Percentiles rank a stretch among this genome's conserved stretches.
Evolutionary conservation across 345 rosid genomes (phyloP).

Genomic region (Firmiana major): DNA sequence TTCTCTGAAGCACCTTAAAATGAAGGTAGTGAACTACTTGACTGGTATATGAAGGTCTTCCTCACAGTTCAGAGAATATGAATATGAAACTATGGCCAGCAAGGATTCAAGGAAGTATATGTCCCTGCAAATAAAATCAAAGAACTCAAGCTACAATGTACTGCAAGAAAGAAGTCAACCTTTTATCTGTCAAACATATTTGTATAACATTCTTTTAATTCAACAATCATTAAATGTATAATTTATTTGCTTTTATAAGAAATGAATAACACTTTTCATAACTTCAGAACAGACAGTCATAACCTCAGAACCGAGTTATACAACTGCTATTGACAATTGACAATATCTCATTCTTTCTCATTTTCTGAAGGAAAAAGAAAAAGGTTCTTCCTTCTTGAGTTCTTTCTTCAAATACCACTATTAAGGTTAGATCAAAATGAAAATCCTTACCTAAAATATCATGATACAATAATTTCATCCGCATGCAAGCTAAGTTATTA

Average conservation of each 20-base stretch:
- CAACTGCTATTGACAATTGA: neutral
- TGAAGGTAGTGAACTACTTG: neutral
- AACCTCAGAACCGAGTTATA: neutral
- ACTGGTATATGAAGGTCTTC: neutral
- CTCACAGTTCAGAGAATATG: neutral
- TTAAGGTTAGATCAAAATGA: neutral
- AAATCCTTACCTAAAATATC: neutral
- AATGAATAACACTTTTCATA: no score
- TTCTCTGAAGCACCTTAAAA: neutral
- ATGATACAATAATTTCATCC: neutral
- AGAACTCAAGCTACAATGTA: neutral
- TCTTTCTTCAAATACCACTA: neutral
- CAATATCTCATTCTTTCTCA: no score
- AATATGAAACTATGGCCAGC: neutral
- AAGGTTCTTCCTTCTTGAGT: neutral
- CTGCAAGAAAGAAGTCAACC: neutral
- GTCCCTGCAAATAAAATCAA: neutral
- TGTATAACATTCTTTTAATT: neutral
- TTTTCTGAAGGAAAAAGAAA: neutral
- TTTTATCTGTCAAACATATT: neutral
- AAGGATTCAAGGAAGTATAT: neutral
- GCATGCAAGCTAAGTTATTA: neutral
- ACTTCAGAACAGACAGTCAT: neutral
- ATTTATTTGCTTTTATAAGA: no score
- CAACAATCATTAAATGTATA: no score